Evolutionary conservation across 2,329 filamentous ascomycete species (phyloP).

Genomic region (Arthrobotrys iridis): DNA sequence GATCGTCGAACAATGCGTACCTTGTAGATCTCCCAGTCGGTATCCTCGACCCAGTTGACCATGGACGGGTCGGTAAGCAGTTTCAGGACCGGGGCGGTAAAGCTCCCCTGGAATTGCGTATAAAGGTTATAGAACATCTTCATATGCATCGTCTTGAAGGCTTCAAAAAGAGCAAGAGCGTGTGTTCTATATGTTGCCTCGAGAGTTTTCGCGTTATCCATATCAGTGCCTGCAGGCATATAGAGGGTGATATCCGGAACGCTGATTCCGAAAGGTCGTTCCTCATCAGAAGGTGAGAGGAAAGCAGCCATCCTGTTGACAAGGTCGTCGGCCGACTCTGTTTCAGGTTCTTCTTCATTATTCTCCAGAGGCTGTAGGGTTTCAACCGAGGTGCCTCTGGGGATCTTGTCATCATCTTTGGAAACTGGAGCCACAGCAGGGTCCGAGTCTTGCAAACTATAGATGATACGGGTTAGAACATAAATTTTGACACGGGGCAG

Average conservation of each 20-base stretch:
- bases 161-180: conserved; percentile 93
- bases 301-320: conserved; percentile 57
- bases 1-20: conserved; percentile 32
- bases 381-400: neutral
- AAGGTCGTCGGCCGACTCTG: conserved; percentile 56
- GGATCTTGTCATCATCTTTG: conserved; percentile 37
- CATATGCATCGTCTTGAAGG: conserved; percentile 94
- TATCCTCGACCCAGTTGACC: conserved; percentile 92
- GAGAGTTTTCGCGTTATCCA: conserved; percentile 84
- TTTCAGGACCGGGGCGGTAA: conserved; percentile 96
- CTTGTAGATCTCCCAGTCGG: conserved; percentile 94
- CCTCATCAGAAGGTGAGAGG: conserved; percentile 52
- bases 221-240: conserved; percentile 81
- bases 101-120: conserved; percentile 91
- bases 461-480: neutral
- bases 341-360: conserved; percentile 40
- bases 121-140: conserved; percentile 96
- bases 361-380: conserved; percentile 52
- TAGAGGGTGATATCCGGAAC: conserved; percentile 88
- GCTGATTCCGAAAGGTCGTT: conserved; percentile 58
- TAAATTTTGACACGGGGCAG: conserved; percentile 43
- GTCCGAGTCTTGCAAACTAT: conserved; percentile 41
- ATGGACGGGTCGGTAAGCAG: conserved; percentile 82
- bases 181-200: conserved; percentile 91
- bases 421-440: conserved; percentile 16